These are phyloP conservation scores for Bassia scoparia DNA, from an alignment of 148 eudicot species.

Conservation along the genomic window DNA sequence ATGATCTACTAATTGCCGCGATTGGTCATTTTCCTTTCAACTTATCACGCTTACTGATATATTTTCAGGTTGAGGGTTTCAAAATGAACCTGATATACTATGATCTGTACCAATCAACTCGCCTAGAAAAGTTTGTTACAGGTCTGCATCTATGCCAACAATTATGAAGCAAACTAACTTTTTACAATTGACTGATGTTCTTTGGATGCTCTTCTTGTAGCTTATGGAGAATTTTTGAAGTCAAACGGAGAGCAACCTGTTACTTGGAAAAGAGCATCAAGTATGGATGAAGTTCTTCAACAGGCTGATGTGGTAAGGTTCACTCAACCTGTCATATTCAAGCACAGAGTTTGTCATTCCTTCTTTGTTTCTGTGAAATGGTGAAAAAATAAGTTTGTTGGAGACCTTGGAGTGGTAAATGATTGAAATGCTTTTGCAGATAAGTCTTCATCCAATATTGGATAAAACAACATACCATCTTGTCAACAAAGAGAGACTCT, in stretches of 20 bases:
- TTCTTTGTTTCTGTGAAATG: neutral
- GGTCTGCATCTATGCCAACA: constrained; percentile 32
- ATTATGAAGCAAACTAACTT: neutral
- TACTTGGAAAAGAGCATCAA: constrained; percentile 87
- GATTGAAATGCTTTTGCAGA: constrained; percentile 39
- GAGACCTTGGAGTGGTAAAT: neutral
- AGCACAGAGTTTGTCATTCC: neutral
- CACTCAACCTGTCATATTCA: neutral
- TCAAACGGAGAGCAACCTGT: constrained; percentile 92
- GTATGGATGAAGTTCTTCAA: constrained; percentile 92
- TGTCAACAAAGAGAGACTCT: constrained; percentile 82
- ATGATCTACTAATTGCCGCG: neutral
- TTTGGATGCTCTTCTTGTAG: constrained; percentile 34
- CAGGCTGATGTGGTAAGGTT: constrained; percentile 74
- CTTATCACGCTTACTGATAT: neutral
- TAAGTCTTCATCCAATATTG: constrained; percentile 88
- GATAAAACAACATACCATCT: constrained; percentile 98
- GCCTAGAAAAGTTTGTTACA: constrained; percentile 92
- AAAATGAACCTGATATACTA: constrained; percentile 95
- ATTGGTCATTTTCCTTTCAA: neutral
- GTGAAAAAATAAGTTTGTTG: neutral
- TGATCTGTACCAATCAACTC: constrained; percentile 91
- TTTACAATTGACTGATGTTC: constrained; percentile 3
- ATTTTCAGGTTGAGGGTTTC: constrained; percentile 86
- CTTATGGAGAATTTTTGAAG: constrained; percentile 89